Base-by-base conservation (phyloP, 768 basidiomycete genomes). In the Tricholoma furcatifolium region DNA sequence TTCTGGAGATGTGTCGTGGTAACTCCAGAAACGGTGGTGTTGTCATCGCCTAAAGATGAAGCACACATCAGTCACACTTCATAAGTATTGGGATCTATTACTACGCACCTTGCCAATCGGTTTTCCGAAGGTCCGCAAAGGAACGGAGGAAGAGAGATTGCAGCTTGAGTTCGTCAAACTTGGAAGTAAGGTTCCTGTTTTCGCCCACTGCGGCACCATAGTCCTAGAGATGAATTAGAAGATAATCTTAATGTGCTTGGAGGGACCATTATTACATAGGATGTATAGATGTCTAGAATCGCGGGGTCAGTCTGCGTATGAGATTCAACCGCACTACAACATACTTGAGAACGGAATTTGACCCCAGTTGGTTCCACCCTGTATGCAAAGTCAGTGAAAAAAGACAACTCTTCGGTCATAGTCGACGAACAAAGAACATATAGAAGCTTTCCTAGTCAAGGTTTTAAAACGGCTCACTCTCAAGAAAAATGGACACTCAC, bases 321-420 rank as follows among this genome's bases (percentile, higher is more conserved):
- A 20, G 14, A 5, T 15, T 5, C 18, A 12, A 14, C 11, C 14
- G 12, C 17, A 17, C 6, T 34, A 14, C 14, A 14, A 59, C 58
- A 8, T 20, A 59, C 58, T 56, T 9, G 55, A 47, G 45, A 50
- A 56, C 5, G 58, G 58, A 42, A 59, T 47, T 38, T 59, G 58
- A 27, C 47, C 58, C 58, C 58, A 59, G 5, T 51, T 50, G 4
- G 58, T 59, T 6, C 58, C 58, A 20, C 58, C 58, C 58, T 59
- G 6, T 9, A 41, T 38, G 32, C 36, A 14, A n/a, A 1, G 4
- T 42, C 18, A 50, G 15, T 38, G 3, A 31, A 30, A 17, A 17
- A 12, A 38, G 4, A 17, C 10, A 38, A 12, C 4, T 4, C 14
- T 7, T 7, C 27, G 7, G 27, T n/a, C n/a, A n/a, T 27, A 27